Evolutionary conservation across 192 early-diverging fungal genomes (phyloP), one percentile per base, ranked within the genome.

Genomic region (Backusella mclennaniae): DNA sequence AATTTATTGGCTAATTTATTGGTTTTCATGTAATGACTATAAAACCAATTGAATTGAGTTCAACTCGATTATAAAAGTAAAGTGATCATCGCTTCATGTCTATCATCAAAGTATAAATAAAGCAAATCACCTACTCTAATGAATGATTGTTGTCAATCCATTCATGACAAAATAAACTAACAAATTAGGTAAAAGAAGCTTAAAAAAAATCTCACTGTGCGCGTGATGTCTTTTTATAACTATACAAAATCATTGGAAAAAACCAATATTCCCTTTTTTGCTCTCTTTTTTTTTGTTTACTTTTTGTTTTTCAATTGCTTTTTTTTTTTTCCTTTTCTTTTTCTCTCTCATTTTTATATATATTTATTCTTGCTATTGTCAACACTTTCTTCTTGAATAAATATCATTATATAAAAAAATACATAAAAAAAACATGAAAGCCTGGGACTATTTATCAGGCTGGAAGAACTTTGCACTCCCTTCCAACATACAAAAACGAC

Each of bases 401-500:
- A 39, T 56, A 56, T 56, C 5, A 23, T 23, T 56, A 23, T 56
- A 56, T 21, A 56, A 56, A 56, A 21, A 53, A 21, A 35, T 15
- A 53, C 21, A 56, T 21, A 59, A 12, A 59, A 59, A 6, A 63
- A 63, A 29, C 11, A 75, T 75, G 74, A 75, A 75, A 67, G 74
- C 74, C 21, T 75, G 74, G 74, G 23, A 67, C 0, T 74, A 59
- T 63, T 39, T 74, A 66, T 82, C 80, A 33, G 81, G 77, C 1
- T 78, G 69, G 74, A 79, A 74, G 15, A 78, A 74, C 66, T 78
- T 83, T 67, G 83, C 85, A 8, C 83, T 90, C 26, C 91, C 93
- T 67, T 85, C 87, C 59, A 89, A 90, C 36, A 86, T 96, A 76
- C 94, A 97, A 77, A 96, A 96, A 80, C 86, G 93, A 36, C 86